Conservation (phyloP, 768 basidiomycete species). For the Pholiota molesta region DNA sequence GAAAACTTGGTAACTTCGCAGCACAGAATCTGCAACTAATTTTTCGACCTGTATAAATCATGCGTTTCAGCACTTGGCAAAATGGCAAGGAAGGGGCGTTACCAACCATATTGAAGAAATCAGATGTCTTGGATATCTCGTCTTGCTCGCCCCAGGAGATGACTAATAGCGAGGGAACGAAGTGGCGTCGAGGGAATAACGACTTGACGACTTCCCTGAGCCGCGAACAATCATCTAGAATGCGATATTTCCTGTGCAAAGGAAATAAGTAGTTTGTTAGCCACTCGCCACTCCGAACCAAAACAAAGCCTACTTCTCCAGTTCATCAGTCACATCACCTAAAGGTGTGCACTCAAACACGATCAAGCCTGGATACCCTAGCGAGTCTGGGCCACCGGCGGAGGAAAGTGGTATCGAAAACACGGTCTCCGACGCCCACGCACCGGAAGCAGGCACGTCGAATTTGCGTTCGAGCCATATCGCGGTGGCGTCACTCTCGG, state of each 20-base stretch:
- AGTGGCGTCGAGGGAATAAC: constrained; percentile 58
- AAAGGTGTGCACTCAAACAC: constrained; percentile 78
- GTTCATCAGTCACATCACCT: constrained; percentile 60
- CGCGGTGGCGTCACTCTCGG: constrained; percentile 72
- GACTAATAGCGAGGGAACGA: constrained; percentile 61
- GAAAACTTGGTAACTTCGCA: constrained; percentile 47
- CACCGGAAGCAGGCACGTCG: constrained; percentile 63
- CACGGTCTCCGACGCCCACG: constrained; percentile 59
- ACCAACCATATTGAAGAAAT: constrained; percentile 65
- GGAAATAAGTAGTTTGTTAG: constrained; percentile 4
- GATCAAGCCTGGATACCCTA: constrained; percentile 63
- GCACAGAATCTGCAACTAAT: constrained; percentile 43
- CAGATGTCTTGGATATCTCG: constrained; percentile 38
- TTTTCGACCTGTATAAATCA: constrained; percentile 45
- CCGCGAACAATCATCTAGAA: constrained; percentile 73
- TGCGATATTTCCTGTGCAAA: constrained; percentile 60
- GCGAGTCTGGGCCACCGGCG: constrained; percentile 18
- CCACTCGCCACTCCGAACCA: background rate
- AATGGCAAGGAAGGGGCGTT: background rate
- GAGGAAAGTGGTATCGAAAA: constrained; percentile 61
- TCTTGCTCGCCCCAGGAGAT: constrained; percentile 61
- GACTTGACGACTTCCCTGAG: constrained; percentile 63
- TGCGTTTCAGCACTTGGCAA: background rate
- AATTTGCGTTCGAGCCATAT: constrained; percentile 85
- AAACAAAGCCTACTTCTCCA: constrained; percentile 57